Evolutionary conservation across 2,329 filamentous ascomycete species (phyloP).

Genomic region (Tolypocladium tundrense): DNA sequence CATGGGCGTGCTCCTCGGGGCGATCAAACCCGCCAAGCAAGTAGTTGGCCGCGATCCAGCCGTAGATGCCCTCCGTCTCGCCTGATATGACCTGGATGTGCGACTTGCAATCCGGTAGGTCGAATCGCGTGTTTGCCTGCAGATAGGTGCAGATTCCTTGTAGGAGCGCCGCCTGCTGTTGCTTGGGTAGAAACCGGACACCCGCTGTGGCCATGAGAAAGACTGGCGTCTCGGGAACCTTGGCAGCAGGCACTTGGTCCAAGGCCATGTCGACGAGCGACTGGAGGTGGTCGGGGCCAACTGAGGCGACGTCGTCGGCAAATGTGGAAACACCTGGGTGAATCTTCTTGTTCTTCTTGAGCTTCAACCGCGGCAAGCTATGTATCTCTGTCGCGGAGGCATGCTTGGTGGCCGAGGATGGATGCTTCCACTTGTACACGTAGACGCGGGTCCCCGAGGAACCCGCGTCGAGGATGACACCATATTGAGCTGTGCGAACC

Average conservation of each 20-base stretch:
- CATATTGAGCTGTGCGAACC: slow-evolving; percentile 54
- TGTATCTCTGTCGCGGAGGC: slow-evolving; percentile 33
- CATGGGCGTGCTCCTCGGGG: slow-evolving; percentile 64
- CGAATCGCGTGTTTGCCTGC: slow-evolving; percentile 64
- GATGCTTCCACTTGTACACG: slow-evolving; percentile 88
- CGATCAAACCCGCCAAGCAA: slow-evolving; percentile 82
- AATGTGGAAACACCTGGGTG: slow-evolving; percentile 89
- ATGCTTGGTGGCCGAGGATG: slow-evolving; percentile 51
- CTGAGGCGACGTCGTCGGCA: slow-evolving; percentile 60
- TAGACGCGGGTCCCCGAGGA: slow-evolving; percentile 94
- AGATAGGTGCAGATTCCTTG: slow-evolving; percentile 76
- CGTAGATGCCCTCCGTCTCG: slow-evolving; percentile 91
- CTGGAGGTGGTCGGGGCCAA: slow-evolving; percentile 76
- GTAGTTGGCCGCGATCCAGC: slow-evolving; percentile 97
- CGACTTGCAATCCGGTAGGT: slow-evolving; percentile 76
- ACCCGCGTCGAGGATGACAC: slow-evolving; percentile 92
- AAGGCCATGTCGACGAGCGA: slow-evolving; percentile 73
- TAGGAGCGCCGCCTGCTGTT: slow-evolving; percentile 63
- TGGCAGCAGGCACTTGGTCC: slow-evolving; percentile 63
- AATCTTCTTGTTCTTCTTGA: slow-evolving; percentile 87
- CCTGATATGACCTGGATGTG: slow-evolving; percentile 93
- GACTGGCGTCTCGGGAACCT: slow-evolving; percentile 75
- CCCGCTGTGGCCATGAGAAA: slow-evolving; percentile 95
- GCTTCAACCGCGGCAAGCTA: slow-evolving; percentile 68
- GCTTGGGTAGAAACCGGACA: slow-evolving; percentile 72